Conservation (phyloP, 2,329 filamentous ascomycete species). For the Endoconidiophora laricicola region DNA sequence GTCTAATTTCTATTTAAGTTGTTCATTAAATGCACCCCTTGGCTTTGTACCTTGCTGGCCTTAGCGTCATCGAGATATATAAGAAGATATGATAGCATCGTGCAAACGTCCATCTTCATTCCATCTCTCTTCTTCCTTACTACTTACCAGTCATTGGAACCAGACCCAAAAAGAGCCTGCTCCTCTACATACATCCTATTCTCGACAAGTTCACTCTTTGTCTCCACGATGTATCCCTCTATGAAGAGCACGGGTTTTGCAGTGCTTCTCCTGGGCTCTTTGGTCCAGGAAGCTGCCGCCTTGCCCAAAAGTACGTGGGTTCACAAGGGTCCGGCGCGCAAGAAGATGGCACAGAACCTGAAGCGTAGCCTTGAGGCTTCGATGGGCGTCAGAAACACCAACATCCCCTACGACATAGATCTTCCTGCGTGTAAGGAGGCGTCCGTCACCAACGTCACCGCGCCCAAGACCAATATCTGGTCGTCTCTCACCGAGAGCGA, state of each 20-base stretch:
- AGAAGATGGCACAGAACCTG: constrained; percentile 11
- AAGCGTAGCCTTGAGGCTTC: constrained; percentile 7
- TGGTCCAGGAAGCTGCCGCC: neutral
- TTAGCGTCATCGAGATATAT: too few species aligned
- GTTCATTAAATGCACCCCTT: too few species aligned
- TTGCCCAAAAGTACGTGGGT: constrained; percentile 11
- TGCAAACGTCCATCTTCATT: too few species aligned
- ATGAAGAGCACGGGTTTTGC: neutral
- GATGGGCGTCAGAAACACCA: neutral
- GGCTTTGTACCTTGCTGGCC: too few species aligned
- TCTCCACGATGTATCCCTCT: neutral
- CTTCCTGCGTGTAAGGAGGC: constrained; percentile 10
- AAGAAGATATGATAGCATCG: too few species aligned
- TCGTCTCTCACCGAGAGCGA: constrained; percentile 22
- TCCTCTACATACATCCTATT: neutral
- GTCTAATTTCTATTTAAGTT: too few species aligned
- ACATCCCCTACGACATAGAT: constrained; percentile 1
- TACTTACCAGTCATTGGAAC: too few species aligned
- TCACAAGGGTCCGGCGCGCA: constrained; percentile 10
- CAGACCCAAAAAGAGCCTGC: too few species aligned
- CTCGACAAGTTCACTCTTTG: neutral
- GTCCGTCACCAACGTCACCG: constrained; percentile 16
- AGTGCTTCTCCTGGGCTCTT: constrained; percentile 7
- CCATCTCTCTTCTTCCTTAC: too few species aligned
- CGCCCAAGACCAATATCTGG: constrained; percentile 27